Evolutionary conservation across 2,329 filamentous ascomycete genomes (phyloP).

Genomic region (Neoscytalidium dimidiatum): DNA sequence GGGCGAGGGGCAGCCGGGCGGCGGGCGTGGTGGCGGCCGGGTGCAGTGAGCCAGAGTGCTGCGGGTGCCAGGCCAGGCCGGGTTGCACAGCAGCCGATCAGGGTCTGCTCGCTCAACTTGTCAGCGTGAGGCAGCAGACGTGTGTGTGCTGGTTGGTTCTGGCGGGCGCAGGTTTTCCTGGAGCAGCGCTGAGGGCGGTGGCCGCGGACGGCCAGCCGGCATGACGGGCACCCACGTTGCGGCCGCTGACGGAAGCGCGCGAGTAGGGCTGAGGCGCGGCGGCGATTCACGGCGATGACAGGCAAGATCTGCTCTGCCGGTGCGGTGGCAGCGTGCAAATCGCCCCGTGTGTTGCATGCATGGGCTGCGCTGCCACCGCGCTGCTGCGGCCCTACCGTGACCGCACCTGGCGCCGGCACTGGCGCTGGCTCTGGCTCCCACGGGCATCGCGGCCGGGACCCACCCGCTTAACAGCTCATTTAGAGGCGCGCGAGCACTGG

Average conservation of each 20-base stretch:
- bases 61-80: too few relatives aligned
- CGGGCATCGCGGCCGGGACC: background rate
- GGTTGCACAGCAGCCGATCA: conserved; percentile 14
- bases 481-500: conserved; percentile 1
- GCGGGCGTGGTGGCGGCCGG: background rate
- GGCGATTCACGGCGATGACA: conserved; percentile 4
- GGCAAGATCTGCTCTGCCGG: conserved; percentile 13
- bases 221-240: conserved; percentile 10
- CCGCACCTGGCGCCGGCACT: too few relatives aligned
- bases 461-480: conserved; percentile 12
- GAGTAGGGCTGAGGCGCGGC: conserved; percentile 10
- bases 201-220: background rate
- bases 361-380: background rate
- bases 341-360: conserved; percentile 9
- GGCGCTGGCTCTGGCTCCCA: too few relatives aligned
- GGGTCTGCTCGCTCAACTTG: conserved; percentile 2
- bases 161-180: background rate
- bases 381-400: background rate
- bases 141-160: too few relatives aligned
- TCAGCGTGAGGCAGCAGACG: too few relatives aligned
- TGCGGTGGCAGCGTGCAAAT: background rate
- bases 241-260: conserved; percentile 1
- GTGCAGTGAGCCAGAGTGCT: background rate
- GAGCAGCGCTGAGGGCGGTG: background rate
- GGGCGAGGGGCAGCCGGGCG: background rate